Conservation (phyloP, 2,329 filamentous ascomycete genomes). For the Beauveria rudraprayagi region DNA sequence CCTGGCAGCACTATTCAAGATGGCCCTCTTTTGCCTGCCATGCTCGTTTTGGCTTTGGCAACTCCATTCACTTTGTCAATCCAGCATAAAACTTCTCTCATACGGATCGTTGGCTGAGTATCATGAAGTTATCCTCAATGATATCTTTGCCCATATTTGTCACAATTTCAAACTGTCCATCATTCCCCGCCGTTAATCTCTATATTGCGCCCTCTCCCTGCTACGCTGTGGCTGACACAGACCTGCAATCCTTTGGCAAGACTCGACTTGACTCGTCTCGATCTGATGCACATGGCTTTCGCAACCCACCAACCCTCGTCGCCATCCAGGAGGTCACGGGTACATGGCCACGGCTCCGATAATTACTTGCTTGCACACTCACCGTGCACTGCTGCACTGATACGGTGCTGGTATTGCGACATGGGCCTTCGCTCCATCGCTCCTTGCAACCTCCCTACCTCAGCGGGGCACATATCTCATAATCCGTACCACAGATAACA, state of each 20-base stretch:
- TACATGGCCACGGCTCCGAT: no score
- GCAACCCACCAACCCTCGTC: neutral
- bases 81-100: neutral
- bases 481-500: neutral
- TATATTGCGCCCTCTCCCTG: neutral
- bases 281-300: neutral
- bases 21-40: neutral
- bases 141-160: neutral
- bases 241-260: neutral
- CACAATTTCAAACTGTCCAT: neutral
- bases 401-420: neutral
- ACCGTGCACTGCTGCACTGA: neutral
- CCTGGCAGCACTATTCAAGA: conserved; percentile 1
- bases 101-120: neutral
- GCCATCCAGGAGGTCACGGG: no score
- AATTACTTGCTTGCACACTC: no score
- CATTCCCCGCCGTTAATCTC: neutral
- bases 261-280: neutral
- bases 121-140: neutral
- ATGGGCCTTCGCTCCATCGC: neutral
- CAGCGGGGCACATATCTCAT: neutral
- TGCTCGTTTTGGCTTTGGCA: no score
- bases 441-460: neutral
- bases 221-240: neutral
- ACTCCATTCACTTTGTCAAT: neutral